A percentile compares a stretch with the other conserved stretches of the same genome.
Conservation (phyloP, 2,329 filamentous ascomycete species). For the Aspergillus glaucus region DNA sequence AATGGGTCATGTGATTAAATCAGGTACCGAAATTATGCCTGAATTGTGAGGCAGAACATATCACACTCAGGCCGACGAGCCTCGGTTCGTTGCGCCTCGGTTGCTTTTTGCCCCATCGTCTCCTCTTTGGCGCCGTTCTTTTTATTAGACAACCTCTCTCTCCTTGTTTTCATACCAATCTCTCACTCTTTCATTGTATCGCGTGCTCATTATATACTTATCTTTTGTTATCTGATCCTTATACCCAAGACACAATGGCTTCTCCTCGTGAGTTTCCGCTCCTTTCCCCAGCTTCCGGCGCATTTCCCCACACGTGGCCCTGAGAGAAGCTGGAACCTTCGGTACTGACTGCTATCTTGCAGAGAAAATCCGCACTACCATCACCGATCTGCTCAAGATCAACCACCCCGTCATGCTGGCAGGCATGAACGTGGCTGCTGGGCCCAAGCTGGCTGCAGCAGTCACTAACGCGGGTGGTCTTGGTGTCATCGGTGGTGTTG, state of each 20-base stretch:
- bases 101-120: neutral
- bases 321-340: slow-evolving; percentile 1
- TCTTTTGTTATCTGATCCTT: neutral
- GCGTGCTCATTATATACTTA: neutral
- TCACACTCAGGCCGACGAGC: neutral
- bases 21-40: neutral
- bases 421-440: slow-evolving; percentile 98
- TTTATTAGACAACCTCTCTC: neutral
- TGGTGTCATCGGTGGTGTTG: slow-evolving; percentile 84
- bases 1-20: too few species aligned
- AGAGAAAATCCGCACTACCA: slow-evolving; percentile 85
- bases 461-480: slow-evolving; percentile 96
- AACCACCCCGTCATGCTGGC: slow-evolving; percentile 92
- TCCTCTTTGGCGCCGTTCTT: neutral
- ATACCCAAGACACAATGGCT: slow-evolving; percentile 51
- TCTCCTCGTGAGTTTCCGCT: slow-evolving; percentile 63
- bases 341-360: slow-evolving; percentile 19
- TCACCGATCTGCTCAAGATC: slow-evolving; percentile 96
- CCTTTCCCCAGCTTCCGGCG: slow-evolving; percentile 3
- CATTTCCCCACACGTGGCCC: slow-evolving; percentile 3
- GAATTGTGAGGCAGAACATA: neutral
- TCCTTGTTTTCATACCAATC: neutral
- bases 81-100: neutral
- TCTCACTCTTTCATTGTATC: neutral
- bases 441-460: slow-evolving; percentile 89